phyloP scores from a whole-genome alignment of 2,329 filamentous ascomycete genomes.

The Colletotrichum cordylinicola region DNA sequence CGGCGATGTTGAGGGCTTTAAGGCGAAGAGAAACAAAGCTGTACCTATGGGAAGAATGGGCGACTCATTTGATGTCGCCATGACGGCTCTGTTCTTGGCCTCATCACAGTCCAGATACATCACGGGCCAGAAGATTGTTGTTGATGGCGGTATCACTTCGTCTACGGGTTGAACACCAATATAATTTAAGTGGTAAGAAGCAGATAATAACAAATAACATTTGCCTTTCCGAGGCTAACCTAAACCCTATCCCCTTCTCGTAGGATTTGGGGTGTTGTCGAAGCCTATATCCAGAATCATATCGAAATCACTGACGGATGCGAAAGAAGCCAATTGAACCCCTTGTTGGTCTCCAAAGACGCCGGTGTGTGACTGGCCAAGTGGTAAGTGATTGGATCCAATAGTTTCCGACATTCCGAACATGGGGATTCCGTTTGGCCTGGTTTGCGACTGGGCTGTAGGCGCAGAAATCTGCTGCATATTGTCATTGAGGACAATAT shows the following conservation, averaged over 20 bases:
- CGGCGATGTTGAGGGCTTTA: background rate
- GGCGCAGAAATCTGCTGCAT: background rate
- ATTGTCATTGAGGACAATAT: background rate
- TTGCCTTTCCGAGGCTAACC: background rate
- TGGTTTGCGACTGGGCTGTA: background rate
- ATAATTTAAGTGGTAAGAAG: background rate
- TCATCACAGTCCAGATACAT: background rate
- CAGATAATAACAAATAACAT: background rate
- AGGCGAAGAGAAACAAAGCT: background rate
- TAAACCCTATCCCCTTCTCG: background rate
- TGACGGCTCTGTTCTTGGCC: background rate
- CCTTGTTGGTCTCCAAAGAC: background rate
- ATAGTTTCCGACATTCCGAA: background rate
- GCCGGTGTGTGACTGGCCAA: background rate
- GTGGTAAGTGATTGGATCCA: background rate
- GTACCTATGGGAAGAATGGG: background rate
- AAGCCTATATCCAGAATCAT: background rate
- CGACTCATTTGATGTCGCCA: background rate
- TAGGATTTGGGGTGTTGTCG: background rate
- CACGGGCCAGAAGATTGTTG: background rate
- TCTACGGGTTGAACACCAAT: background rate
- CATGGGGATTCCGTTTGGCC: background rate
- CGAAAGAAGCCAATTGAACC: background rate
- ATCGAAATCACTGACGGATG: background rate
- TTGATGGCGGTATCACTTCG: background rate